Base-by-base conservation (phyloP, 371 early-diverging fungal species). In the Apophysomyces elegans region DNA sequence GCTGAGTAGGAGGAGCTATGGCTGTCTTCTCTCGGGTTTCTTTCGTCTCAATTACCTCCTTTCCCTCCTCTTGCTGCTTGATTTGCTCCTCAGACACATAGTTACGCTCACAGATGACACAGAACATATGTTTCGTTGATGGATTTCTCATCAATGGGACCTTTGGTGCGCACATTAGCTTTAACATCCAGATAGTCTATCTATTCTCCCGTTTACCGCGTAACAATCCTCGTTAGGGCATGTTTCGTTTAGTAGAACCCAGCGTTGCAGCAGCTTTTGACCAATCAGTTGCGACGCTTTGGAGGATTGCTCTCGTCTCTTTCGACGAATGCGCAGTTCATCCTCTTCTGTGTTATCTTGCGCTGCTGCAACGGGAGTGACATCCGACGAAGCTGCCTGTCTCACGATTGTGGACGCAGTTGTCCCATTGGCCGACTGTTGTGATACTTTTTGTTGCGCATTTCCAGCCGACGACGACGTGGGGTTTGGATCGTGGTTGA, bases 181-280 rank as follows among this genome's bases (percentile, higher is more conserved):
- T 12, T 26, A 14, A 5, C 21, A 46, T 37, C 12, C 26, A 45
- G 13, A 21, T 1, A 32, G 9, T 12, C n/a, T 36, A 6, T 11
- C 60, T 58, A 3, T 21, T 21, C 9, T 35, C 18, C 11, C 39
- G 61, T 75, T 73, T 80, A 88, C 91, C 7, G 85, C 89, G 64
- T 81, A 85, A 66, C 91, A 89, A 1, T 72, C 58, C 2, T 67
- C 69, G 36, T 78, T 87, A 1, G 86, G 87, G 62, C 91, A 91
- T 16, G 78, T 80, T 5, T 89, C 89, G 37, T 89, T 86, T n/a
- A 91, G 63, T 58, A 91, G 64, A n/a, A 90, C 76, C 91, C 91
- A 91, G 38, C 88, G 87, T 14, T 86, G 85, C 37, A 91, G 70
- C 78, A 91, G 76, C 58, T 85, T 81, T 77, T 90, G 86, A 21